Base-by-base conservation (phyloP, 257 asterid genomes). In the Fraxinus anomala region DNA sequence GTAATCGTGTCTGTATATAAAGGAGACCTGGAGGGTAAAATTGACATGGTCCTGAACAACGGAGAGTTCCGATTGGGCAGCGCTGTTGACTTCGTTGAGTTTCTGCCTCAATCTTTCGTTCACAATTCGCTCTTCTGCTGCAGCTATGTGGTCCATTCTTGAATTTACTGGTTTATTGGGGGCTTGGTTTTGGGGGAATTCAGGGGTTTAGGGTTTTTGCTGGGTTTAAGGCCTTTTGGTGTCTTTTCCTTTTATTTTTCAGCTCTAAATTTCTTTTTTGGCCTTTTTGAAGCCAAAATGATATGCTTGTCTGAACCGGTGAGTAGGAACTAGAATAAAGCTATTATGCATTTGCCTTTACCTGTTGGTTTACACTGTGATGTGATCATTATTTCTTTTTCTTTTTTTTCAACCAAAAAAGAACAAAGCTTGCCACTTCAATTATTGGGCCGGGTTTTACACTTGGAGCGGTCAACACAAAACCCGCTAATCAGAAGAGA, bases 41-140 rank as follows among this genome's bases (percentile, higher is more conserved):
- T 89, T 88, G 82, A 96, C 89, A 87, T 96, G 99, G 85, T 96
- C 97, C 77, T 90, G 93, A 30, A 96, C 86, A 68, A 85, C 81
- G 54, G 98, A 82, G 81, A 96, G 91, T n/a, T 93, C 96, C 28
- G 90, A 87, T 81, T 96, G 92, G 24, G 96, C 97, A 74, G 94
- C 91, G 73, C 75, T 61, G 83, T 93, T 92, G 23, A 96, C 98
- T 83, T 93, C 97, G 70, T 89, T 91, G 49, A 96, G 89, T 82
- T 92, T 93, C 78, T 89, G 96, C 73, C 91, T 87, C 88, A 93
- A 68, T 78, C 94, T 87, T 16, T 96, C 97, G 65, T 77, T 86
- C 19, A 93, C 91, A 31, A 93, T 66, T 61, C 93, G 87, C 86
- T 96, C 97, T 72, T 96, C 94, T 0, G 95, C 94, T n/a, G 97